These are phyloP conservation scores for Lomentospora prolificans DNA, from an alignment of 2,329 filamentous ascomycete species.

Conservation along the genomic window DNA sequence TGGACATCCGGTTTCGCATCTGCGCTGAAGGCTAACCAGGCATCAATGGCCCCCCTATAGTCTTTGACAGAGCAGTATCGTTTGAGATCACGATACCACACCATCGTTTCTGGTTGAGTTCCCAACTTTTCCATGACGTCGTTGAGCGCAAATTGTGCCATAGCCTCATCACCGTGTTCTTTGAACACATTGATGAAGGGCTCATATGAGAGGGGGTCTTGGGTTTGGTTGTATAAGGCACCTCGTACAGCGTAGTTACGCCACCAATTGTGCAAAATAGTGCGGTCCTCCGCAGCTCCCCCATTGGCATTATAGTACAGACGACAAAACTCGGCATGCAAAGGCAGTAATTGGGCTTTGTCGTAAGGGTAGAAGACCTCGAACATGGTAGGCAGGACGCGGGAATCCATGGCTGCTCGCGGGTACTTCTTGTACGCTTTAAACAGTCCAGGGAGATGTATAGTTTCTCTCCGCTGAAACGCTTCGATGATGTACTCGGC, in stretches of 20 bases:
- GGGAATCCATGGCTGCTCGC: background rate
- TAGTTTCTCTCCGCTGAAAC: background rate
- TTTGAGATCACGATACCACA: conserved; percentile 71
- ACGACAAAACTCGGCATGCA: conserved; percentile 1
- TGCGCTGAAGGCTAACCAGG: conserved; percentile 50
- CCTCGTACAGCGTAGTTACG: background rate
- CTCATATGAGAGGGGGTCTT: background rate
- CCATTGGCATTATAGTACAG: background rate
- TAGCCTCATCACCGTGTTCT: conserved; percentile 7
- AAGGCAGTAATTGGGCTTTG: background rate
- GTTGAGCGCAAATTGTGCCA: conserved; percentile 7
- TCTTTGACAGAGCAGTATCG: conserved; percentile 58
- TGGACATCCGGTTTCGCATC: conserved; percentile 45
- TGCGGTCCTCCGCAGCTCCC: background rate
- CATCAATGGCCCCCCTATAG: conserved; percentile 52
- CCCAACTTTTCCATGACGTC: conserved; percentile 6
- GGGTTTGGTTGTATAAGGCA: background rate
- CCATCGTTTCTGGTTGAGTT: conserved; percentile 40
- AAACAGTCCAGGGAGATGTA: background rate
- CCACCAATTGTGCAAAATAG: conserved; percentile 4
- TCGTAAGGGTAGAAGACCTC: background rate
- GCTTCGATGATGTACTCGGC: background rate
- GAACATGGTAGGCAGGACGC: background rate
- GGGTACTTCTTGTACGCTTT: background rate
- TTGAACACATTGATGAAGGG: conserved; percentile 2